phyloP scores from a whole-genome alignment of 2,329 filamentous ascomycete species.

The Harringtonia aguacate region DNA sequence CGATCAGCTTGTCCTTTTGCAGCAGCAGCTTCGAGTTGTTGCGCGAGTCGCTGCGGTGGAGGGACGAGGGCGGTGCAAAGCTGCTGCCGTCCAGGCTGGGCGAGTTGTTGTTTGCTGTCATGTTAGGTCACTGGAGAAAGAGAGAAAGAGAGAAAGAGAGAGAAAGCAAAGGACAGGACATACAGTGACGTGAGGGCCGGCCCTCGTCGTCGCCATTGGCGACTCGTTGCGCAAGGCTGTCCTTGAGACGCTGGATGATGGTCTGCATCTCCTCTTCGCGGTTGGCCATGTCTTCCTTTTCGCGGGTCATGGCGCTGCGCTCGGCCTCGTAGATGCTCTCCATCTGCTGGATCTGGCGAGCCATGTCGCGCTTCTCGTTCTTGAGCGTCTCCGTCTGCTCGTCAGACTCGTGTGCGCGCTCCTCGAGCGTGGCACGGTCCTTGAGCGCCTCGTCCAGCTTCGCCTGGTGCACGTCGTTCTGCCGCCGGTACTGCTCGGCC shows the following conservation, averaged over 20 bases:
- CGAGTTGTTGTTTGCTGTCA: conserved; percentile 40
- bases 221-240: conserved; percentile 70
- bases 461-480: conserved; percentile 73
- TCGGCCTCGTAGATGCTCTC: conserved; percentile 90
- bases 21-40: conserved; percentile 83
- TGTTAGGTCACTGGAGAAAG: background rate
- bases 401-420: conserved; percentile 76
- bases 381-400: conserved; percentile 71
- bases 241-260: conserved; percentile 85
- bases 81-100: conserved; percentile 63
- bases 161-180: background rate
- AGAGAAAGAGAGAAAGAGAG: background rate
- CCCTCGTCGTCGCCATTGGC: conserved; percentile 42
- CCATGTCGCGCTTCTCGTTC: conserved; percentile 75
- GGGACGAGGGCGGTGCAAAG: conserved; percentile 76
- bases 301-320: conserved; percentile 73
- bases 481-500: conserved; percentile 72
- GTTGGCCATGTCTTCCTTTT: conserved; percentile 79
- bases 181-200: conserved; percentile 47
- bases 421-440: conserved; percentile 78
- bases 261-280: conserved; percentile 84
- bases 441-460: conserved; percentile 77
- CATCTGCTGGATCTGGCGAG: conserved; percentile 78
- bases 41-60: conserved; percentile 79
- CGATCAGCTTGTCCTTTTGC: conserved; percentile 95